Evolutionary conservation across 2,329 filamentous ascomycete genomes (phyloP), one percentile per base, ranked within the genome.

Genomic region (Aureobasidium musti): DNA sequence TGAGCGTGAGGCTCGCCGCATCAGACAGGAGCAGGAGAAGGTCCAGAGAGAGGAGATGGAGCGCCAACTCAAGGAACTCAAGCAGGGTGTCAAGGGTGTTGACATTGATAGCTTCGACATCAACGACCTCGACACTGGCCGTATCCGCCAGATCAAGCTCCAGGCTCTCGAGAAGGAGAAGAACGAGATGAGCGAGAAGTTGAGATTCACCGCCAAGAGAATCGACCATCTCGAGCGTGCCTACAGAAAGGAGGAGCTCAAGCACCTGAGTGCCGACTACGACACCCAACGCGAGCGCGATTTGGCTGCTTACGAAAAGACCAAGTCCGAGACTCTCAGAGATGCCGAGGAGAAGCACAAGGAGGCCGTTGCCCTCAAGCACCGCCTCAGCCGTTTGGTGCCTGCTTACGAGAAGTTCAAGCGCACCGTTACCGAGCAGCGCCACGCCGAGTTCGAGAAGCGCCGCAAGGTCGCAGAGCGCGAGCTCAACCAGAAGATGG

Each of bases 141-240:
- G 90, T 70, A 91, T 99, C 73, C 93, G 95, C 77, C 90, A 91
- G 72, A 90, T 99, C 82, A 98, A 98, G 84, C 86, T 99, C 67
- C 90, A 91, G 68, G 94, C 97, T 79, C 87, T 99, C 13, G 95
- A 98, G 82, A 93, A 94, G 73, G 95, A 98, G 84, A 99, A 98
- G 89, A 96, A 94, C 75, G 92, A 95, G 75, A 88, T 97, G 72
- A 91, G 91, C 70, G 92, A 97, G 80, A 92, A 91, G 77, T 87
- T 98, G 63, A 89, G 92, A 73, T 87, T 96, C 73, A 96, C 93
- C 68, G 92, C 90, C 78, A 98, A 97, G 87, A 90, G 95, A 70
- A 91, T 97, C 74, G 95, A 99, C 76, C 94, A 99, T 80, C 82
- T 99, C 73, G 95, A 99, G 83, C 91, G 95, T 82, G 95, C 95